Evolutionary conservation across 768 basidiomycete species (phyloP).

Genomic region (Pisolithus microcarpus): DNA sequence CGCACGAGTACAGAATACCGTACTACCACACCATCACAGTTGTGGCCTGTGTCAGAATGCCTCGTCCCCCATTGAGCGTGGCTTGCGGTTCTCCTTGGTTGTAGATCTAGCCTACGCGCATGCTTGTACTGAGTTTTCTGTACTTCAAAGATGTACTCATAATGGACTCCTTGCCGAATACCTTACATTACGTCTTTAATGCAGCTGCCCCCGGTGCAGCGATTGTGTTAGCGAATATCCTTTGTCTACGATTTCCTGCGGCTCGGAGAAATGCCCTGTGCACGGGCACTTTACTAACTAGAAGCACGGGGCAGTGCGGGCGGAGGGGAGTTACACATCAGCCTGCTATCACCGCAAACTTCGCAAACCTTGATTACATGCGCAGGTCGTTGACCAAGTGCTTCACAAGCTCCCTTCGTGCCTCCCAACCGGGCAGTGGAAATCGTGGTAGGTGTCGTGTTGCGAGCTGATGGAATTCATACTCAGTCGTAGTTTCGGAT

Average conservation of each 20-base stretch:
- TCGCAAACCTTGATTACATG: background rate
- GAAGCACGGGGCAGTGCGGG: conserved; percentile 74
- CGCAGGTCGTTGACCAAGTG: conserved; percentile 4
- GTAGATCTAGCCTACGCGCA: too few relatives aligned
- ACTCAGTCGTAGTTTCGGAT: background rate
- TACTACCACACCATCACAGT: too few relatives aligned
- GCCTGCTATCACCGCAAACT: conserved; percentile 52
- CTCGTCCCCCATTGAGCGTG: too few relatives aligned
- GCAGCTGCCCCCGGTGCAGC: too few relatives aligned
- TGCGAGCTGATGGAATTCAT: conserved; percentile 2
- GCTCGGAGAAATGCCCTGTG: conserved; percentile 70
- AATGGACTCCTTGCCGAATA: too few relatives aligned
- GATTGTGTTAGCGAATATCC: conserved; percentile 36
- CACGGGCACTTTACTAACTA: conserved; percentile 67
- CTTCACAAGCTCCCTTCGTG: conserved; percentile 40
- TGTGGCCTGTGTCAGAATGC: too few relatives aligned
- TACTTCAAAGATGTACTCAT: too few relatives aligned
- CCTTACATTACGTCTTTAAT: too few relatives aligned
- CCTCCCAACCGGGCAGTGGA: conserved; percentile 78
- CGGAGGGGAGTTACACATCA: conserved; percentile 57
- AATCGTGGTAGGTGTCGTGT: conserved; percentile 53
- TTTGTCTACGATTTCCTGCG: conserved; percentile 47
- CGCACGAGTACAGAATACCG: too few relatives aligned
- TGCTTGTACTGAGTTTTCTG: too few relatives aligned
- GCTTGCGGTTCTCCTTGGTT: too few relatives aligned